Evolutionary conservation across 2,329 filamentous ascomycete genomes (phyloP), one percentile per base, ranked within the genome.

Genomic region (Thelonectria blattea): DNA sequence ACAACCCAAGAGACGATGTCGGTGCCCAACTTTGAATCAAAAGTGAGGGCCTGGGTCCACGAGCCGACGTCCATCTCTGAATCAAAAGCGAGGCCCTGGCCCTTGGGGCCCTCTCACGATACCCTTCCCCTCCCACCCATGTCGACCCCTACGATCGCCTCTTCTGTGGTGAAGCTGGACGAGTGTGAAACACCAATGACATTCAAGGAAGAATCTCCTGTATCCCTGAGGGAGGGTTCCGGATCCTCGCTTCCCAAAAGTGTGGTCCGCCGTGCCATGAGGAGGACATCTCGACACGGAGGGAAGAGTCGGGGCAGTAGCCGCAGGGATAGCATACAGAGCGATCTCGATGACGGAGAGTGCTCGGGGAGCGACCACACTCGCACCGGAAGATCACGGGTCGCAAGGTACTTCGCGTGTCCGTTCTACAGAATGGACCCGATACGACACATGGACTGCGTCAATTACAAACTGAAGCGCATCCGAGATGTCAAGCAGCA

Each of bases 401-500:
- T 37, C 12, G 6, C 34, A 37, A 15, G 7, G 34, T 15, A 30
- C 6, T 49, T 56, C 34, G 53, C 53, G 18, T 56, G 53, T 17
- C 46, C 53, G 2, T 50, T 43, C 18, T 56, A 50, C 5, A 56
- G 37, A 24, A 14, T 10, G 12, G 39, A 56, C n/a, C 46, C 46
- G 2, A n/a, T 32, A 9, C 15, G 41, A 2, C 46, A 56, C 11
- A 39, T 50, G n/a, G 27, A 43, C 10, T 56, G 53, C 24, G 42
- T 50, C 1, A 34, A 50, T 15, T 27, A 41, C 8, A 34, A 24
- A 17, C 14, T 56, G 14, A 18, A 18, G 9, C 37, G 46, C 10
- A 43, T 56, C 8, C 22, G 37, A 2, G 46, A 49, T 12, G 53
- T 56, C 46, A 56, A 56, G 24, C 53, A 56, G 14, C 53, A 56